Conservation (phyloP, 371 early-diverging fungal species). For the Actinomortierella ambigua region DNA sequence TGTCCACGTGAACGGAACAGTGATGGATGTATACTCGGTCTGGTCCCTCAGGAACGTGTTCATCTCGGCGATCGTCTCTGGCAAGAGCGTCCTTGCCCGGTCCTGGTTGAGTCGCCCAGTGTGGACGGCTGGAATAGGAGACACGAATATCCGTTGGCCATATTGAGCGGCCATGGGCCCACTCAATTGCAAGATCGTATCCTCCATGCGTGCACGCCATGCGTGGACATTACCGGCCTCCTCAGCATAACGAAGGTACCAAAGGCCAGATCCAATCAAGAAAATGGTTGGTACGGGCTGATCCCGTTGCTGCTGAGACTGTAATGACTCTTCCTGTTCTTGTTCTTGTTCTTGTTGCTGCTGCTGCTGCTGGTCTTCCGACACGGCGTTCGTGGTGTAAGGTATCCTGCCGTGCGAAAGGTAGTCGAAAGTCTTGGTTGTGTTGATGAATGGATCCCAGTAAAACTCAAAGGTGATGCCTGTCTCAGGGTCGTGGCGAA, state of each 20-base stretch:
- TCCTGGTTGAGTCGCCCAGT: slow-evolving; percentile 48
- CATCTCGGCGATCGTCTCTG: slow-evolving; percentile 57
- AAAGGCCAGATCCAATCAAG: slow-evolving; percentile 62
- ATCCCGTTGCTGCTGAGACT: neutral
- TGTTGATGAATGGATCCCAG: slow-evolving; percentile 73
- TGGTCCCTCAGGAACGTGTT: slow-evolving; percentile 54
- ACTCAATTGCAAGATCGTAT: slow-evolving; percentile 41
- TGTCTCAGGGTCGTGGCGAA: slow-evolving; percentile 30
- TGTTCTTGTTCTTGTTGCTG: neutral
- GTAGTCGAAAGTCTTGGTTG: slow-evolving; percentile 47
- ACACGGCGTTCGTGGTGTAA: neutral
- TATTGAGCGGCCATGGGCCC: slow-evolving; percentile 8
- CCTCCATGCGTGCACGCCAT: slow-evolving; percentile 57
- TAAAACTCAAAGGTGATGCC: slow-evolving; percentile 57
- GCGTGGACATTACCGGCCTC: slow-evolving; percentile 37
- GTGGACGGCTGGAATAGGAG: slow-evolving; percentile 46
- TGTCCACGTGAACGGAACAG: slow-evolving; percentile 60
- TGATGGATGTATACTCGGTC: slow-evolving; percentile 29
- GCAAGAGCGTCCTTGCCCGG: slow-evolving; percentile 48
- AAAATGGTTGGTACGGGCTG: slow-evolving; percentile 50
- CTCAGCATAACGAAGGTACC: slow-evolving; percentile 59
- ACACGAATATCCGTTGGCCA: slow-evolving; percentile 42
- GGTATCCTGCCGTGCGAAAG: slow-evolving; percentile 15
- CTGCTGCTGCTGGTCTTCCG: neutral
- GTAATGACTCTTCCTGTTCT: slow-evolving; percentile 2